phyloP scores from a whole-genome alignment of 2,329 filamentous ascomycete genomes.

The Colletotrichum abscissum region DNA sequence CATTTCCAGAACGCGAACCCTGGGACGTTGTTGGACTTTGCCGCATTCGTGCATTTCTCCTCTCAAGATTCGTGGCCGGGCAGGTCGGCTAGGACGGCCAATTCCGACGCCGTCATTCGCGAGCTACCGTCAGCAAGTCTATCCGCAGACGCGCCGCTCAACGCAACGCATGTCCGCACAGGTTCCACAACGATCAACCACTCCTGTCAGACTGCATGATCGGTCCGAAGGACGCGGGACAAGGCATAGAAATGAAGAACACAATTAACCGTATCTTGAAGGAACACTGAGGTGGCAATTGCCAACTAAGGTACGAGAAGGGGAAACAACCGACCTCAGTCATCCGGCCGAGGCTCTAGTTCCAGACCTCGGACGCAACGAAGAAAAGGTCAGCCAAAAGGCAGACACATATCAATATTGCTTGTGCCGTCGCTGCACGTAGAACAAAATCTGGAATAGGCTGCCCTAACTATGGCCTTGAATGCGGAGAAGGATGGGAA shows the following conservation, averaged over 20 bases:
- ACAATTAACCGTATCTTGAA: neutral
- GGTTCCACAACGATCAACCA: constrained; percentile 23
- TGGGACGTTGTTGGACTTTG: neutral
- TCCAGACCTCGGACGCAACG: neutral
- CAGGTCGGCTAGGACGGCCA: neutral
- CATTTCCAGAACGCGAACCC: constrained; percentile 27
- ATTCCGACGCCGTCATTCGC: constrained; percentile 7
- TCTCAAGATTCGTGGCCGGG: neutral
- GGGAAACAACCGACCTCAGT: too few species aligned
- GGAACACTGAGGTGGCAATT: neutral
- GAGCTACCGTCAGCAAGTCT: neutral
- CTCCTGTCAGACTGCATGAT: constrained; percentile 24
- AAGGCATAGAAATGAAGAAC: neutral
- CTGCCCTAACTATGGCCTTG: neutral
- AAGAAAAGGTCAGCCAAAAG: neutral
- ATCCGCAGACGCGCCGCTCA: neutral
- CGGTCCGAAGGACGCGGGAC: constrained; percentile 1
- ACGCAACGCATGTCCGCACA: neutral
- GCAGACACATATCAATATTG: neutral
- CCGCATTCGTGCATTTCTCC: neutral
- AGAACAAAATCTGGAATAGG: constrained; percentile 9
- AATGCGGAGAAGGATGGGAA: constrained; percentile 27
- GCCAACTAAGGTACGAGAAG: too few species aligned
- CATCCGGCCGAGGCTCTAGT: neutral
- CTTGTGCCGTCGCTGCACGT: neutral